These are phyloP conservation scores for Cyberlindnera samutprakarnensis DNA, from an alignment of 805 yeast species.

Conservation along the genomic window DNA sequence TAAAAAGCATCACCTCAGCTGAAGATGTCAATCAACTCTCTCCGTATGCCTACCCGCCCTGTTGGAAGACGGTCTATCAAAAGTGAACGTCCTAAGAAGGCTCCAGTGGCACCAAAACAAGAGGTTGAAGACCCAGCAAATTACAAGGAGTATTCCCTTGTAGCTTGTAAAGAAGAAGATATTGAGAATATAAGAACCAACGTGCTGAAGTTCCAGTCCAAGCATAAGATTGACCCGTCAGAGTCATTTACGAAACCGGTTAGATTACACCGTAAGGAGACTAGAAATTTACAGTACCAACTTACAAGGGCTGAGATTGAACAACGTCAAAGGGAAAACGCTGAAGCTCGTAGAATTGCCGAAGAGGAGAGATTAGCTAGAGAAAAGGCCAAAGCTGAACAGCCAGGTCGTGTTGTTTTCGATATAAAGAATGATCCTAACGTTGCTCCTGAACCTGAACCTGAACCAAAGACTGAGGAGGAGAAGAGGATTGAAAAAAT, in stretches of 20 bases:
- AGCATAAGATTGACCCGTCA: constrained; percentile 60
- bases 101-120: constrained; percentile 10
- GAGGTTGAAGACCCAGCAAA: constrained; percentile 22
- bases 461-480: constrained; percentile 30
- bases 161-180: constrained; percentile 67
- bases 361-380: constrained; percentile 23
- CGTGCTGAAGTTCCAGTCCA: constrained; percentile 71
- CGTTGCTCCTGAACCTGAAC: constrained; percentile 25
- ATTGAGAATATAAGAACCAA: constrained; percentile 70
- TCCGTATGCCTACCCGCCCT: constrained; percentile 15
- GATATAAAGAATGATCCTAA: constrained; percentile 16
- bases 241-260: constrained; percentile 71
- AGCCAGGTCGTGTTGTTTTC: constrained; percentile 6
- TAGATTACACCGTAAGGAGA: constrained; percentile 87
- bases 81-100: constrained; percentile 7
- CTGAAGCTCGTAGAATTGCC: constrained; percentile 24
- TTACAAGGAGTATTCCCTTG: constrained; percentile 38
- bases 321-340: constrained; percentile 44
- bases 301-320: constrained; percentile 72
- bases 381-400: constrained; percentile 15
- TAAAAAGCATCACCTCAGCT: not conserved
- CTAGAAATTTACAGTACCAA: constrained; percentile 83
- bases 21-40: constrained; percentile 12
- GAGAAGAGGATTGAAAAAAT: constrained; percentile 29
- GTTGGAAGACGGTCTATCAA: constrained; percentile 9